Evolutionary conservation across 1,284 basidiomycete genomes (phyloP), one percentile per base, ranked within the genome.

Genomic region (Irpex lacteus): DNA sequence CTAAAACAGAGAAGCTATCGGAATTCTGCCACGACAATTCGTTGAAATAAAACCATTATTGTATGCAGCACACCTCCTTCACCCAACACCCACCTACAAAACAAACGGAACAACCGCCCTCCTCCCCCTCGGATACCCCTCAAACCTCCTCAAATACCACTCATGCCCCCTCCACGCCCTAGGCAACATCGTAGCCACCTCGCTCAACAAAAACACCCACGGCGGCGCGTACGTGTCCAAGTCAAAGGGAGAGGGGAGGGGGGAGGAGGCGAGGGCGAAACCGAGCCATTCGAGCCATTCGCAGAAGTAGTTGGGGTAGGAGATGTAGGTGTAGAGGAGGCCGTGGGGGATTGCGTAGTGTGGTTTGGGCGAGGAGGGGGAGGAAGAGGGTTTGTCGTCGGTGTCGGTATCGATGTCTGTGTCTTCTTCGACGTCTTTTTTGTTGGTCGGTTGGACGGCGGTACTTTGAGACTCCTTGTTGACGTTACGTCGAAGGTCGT

Each of bases 301-400:
- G 77, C 91, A 95, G 59, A 95, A 80, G 76, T 98, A 98, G 77
- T 98, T 96, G 1, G 96, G 95, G 76, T 89, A 96, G n/a, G 94
- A 94, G 68, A 98, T 82, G 72, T 84, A 87, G 58, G 76, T 72
- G 80, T 93, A 98, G 37, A 97, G 78, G 3, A 88, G 87, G 0
- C 95, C 95, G 60, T 88, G 81, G 0, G 96, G 96, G 66, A 98
- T 89, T 3, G 87, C 87, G 74, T 98, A 98, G 75, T 89, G 81
- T 63, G 78, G 77, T 55, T 75, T 67, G 32, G 32, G 1, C 3
- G 32, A 4, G 32, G 32, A 32, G 32, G 32, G 3, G 4, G 32
- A 6, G 32, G 32, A 5, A 1, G 4, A 1, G 6, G 32, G 32
- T 0, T 3, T 4, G 2, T 3, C 32, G 6, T 34, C 32, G 32